Conservation (phyloP, 1,139 yeast genomes). For the Candida buenavistaensis region DNA sequence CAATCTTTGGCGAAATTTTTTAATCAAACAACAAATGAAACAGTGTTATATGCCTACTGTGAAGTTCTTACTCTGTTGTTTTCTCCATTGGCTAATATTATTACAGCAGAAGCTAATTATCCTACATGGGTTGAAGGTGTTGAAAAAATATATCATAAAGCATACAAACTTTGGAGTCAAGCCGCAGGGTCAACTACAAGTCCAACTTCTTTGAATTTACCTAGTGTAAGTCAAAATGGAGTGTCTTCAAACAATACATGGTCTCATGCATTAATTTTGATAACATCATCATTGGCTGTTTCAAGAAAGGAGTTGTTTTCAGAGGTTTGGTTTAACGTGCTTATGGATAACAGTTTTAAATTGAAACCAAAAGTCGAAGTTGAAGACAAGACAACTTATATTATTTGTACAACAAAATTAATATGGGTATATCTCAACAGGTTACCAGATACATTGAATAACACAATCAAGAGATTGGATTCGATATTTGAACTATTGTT, state of each 20-base stretch:
- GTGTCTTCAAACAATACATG: slow-evolving; percentile 48
- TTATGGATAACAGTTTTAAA: slow-evolving; percentile 50
- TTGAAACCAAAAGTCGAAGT: slow-evolving; percentile 40
- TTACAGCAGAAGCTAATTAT: slow-evolving; percentile 94
- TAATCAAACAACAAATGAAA: slow-evolving; percentile 60
- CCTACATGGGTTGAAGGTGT: slow-evolving; percentile 93
- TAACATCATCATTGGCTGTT: slow-evolving; percentile 76
- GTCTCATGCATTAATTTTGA: slow-evolving; percentile 69
- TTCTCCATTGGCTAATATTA: slow-evolving; percentile 77
- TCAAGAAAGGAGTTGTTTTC: slow-evolving; percentile 78
- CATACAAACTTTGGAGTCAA: slow-evolving; percentile 38
- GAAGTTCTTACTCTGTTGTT: slow-evolving; percentile 77
- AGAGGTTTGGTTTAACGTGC: slow-evolving; percentile 68
- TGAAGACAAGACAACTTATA: slow-evolving; percentile 62
- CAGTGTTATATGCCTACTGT: slow-evolving; percentile 74
- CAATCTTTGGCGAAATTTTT: slow-evolving; percentile 86
- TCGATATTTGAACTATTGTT: slow-evolving; percentile 57
- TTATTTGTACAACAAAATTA: slow-evolving; percentile 69
- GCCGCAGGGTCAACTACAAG: slow-evolving; percentile 5
- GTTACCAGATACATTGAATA: slow-evolving; percentile 83
- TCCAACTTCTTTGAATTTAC: slow-evolving; percentile 5
- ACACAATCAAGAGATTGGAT: slow-evolving; percentile 63
- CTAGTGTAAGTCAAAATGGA: slow-evolving; percentile 8
- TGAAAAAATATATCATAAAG: slow-evolving; percentile 56
- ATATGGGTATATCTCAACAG: slow-evolving; percentile 90